phyloP scores from a whole-genome alignment of 2,329 filamentous ascomycete genomes.

The Alternaria solani region DNA sequence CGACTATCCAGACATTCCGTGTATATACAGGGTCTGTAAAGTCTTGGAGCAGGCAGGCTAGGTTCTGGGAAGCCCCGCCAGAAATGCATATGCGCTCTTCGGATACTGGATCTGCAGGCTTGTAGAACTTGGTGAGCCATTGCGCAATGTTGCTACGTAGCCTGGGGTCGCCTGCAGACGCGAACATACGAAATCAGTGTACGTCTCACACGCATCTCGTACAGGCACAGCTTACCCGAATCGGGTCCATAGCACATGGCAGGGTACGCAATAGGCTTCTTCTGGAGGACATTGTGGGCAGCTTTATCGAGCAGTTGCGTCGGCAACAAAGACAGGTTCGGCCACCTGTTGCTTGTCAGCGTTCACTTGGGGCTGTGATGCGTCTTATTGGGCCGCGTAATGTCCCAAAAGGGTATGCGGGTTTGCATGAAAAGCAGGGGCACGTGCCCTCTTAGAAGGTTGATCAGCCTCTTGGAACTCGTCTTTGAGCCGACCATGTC shows the following conservation, averaged over 20 bases:
- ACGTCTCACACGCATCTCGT: too few species aligned
- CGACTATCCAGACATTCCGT: slow-evolving; percentile 78
- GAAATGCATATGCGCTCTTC: slow-evolving; percentile 77
- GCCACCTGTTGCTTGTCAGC: slow-evolving; percentile 65
- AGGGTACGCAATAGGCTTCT: slow-evolving; percentile 65
- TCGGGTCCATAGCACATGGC: slow-evolving; percentile 84
- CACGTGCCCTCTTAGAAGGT: slow-evolving; percentile 48
- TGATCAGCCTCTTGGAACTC: slow-evolving; percentile 46
- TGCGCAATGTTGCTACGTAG: slow-evolving; percentile 71
- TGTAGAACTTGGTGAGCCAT: slow-evolving; percentile 75
- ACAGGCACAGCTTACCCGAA: slow-evolving; percentile 37
- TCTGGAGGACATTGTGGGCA: slow-evolving; percentile 66
- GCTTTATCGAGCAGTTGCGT: slow-evolving; percentile 68
- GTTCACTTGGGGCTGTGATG: slow-evolving; percentile 7
- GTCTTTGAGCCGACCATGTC: slow-evolving; percentile 40
- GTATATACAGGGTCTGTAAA: slow-evolving; percentile 83
- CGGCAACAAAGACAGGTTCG: slow-evolving; percentile 70
- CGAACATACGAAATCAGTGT: too few species aligned
- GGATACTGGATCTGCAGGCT: slow-evolving; percentile 53
- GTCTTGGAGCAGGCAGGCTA: slow-evolving; percentile 78
- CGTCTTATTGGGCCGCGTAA: slow-evolving; percentile 25
- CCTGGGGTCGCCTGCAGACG: slow-evolving; percentile 55
- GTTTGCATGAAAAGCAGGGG: slow-evolving; percentile 13
- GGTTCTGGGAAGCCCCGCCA: slow-evolving; percentile 83
- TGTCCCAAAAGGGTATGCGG: slow-evolving; percentile 17